Evolutionary conservation across 2,329 filamentous ascomycete species (phyloP), one percentile per base, ranked within the genome.

Genomic region (Trichoderma afroharzianum): DNA sequence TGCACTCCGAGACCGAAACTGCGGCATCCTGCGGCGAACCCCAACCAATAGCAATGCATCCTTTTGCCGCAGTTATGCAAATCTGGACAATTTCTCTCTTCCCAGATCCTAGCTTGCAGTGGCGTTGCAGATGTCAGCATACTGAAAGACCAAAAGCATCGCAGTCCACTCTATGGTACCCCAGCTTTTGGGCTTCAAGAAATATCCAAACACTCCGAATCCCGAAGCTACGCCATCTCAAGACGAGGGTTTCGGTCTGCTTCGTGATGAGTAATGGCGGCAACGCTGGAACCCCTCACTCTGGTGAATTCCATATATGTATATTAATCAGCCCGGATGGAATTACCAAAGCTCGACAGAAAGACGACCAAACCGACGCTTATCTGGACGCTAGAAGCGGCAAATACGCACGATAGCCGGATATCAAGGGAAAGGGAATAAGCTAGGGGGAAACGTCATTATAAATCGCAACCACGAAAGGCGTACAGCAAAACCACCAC

Each of bases 11-110:
- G 36, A 50, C 43, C 43, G 43, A 50, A 4, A n/a, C n/a, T 68
- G 66, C 66, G 66, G 66, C 66, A 61, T 68, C 55, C 21, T 68
- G 66, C 66, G 66, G 66, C 66, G 61, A 32, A 61, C 26, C n/a
- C 28, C 6, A 28, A 7, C 66, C 66, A 55, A 68, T 61, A 14
- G 55, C 28, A 8, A 68, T 59, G 66, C 28, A 33, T 36, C 55
- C 36, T 61, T 67, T 68, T 50, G 66, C 66, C 66, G 66, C 66
- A 59, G 18, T 47, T 28, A 58, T 30, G 63, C 21, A 32, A 32
- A 33, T 14, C 6, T 50, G 28, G 33, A 47, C 24, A n/a, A 18
- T 3, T 68, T n/a, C 5, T 59, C 24, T n/a, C n/a, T 59, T 15
- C 43, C 36, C 36, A 59, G 14, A 43, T 47, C 64, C 55, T 58